Evolutionary conservation across 1,139 yeast species (phyloP), one percentile per base, ranked within the genome.

Genomic region (Kurtzmaniella quercitrusa): DNA sequence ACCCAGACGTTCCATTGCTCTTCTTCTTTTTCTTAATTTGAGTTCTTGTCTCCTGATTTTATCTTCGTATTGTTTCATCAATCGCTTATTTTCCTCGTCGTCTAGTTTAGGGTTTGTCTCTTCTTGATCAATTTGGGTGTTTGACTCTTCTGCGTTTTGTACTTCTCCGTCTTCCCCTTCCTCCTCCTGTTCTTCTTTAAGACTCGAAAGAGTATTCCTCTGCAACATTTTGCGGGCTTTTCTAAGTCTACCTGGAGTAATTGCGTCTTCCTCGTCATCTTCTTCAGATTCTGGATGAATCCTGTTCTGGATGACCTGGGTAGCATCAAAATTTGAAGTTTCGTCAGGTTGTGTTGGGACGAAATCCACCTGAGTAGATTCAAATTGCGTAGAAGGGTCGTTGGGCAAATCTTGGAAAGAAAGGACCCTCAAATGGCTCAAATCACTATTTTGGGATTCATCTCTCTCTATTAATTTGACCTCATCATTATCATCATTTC

Each of bases 1-100:
- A 0, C 83, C 84, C 47, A 68, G 70, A 37, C 72, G 63, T 51
- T 72, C 81, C 64, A 77, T 63, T 51, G 76, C 82, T 51, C 65
- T 68, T 50, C 80, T 67, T 45, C 62, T 65, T 48, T 62, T 63
- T 33, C 71, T 62, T 12, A 64, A 56, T 49, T 57, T 67, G 55
- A 66, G 60, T 49, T 72, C 75, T 49, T 65, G 64, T 39, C 61
- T 59, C 45, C 73, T 63, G 34, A 71, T 69, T 48, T 65, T 68
- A 23, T 63, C 65, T 48, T 73, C 77, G 43, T 65, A 68, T 38
- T 44, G 62, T 73, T 5, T 62, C 58, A 9, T 56, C 56, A 18
- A 54, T 58, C 25, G 56, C 62, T 3, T 53, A 55, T 10, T 52
- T 12, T 50, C 59, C 14, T 57, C 62, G 2, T 56, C 57, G 18